Evolutionary conservation across 306 rosid species (phyloP).

Genomic region (Ormosia semicastrata): DNA sequence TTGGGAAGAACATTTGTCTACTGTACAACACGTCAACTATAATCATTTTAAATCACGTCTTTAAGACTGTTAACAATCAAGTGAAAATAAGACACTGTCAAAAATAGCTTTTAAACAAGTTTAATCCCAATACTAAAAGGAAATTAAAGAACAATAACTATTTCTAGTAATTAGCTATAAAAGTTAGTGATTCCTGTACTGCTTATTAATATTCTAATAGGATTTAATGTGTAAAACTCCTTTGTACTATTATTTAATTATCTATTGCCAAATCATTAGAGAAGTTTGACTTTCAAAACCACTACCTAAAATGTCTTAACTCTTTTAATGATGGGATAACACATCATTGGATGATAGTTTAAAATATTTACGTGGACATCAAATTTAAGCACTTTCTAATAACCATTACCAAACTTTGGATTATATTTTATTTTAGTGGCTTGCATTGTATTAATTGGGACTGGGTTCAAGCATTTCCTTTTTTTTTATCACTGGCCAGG

Average conservation of each 20-base stretch:
- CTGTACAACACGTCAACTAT: background rate
- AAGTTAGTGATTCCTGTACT: background rate
- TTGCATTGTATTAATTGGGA: slow-evolving; percentile 1
- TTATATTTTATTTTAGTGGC: background rate
- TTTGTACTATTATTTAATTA: too few relatives aligned
- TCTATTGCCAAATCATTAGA: too few relatives aligned
- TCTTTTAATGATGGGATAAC: too few relatives aligned
- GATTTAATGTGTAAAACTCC: too few relatives aligned
- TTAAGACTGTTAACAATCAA: background rate
- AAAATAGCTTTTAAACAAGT: too few relatives aligned
- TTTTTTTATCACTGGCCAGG: slow-evolving; percentile 34
- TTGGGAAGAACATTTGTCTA: background rate
- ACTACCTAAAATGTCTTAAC: too few relatives aligned
- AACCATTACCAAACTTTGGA: background rate
- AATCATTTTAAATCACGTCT: background rate
- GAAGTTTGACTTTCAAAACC: too few relatives aligned
- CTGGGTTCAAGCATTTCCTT: slow-evolving; percentile 21
- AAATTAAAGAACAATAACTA: background rate
- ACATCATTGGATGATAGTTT: too few relatives aligned
- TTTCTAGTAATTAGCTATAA: background rate
- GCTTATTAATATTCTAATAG: too few relatives aligned
- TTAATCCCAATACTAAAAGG: too few relatives aligned
- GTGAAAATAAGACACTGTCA: background rate
- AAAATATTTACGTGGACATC: background rate
- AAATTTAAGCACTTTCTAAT: background rate